Evolutionary conservation across 2,329 filamentous ascomycete species (phyloP).

Genomic region (Aspergillus fumigatus): DNA sequence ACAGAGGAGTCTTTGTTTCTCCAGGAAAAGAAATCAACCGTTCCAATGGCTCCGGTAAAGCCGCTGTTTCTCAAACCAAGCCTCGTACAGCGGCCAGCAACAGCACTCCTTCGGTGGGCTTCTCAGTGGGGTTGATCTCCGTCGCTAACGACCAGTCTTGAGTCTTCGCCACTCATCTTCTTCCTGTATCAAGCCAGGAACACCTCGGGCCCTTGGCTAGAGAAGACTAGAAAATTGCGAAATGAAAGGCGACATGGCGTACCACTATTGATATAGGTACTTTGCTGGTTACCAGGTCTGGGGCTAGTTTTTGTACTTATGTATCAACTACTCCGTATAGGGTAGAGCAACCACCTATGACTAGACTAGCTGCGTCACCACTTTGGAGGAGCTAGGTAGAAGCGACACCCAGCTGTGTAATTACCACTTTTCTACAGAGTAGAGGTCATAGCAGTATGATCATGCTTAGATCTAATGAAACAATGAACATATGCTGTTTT

Average conservation of each 20-base stretch:
- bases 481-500: background rate
- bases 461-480: background rate
- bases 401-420: background rate
- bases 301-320: no score
- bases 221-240: background rate
- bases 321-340: no score
- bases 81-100: constrained; percentile 14
- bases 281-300: no score
- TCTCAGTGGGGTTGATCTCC: constrained; percentile 22
- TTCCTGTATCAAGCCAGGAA: constrained; percentile 20
- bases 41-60: constrained; percentile 1
- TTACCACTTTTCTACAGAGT: background rate
- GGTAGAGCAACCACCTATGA: no score
- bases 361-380: background rate
- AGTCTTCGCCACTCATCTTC: constrained; percentile 19
- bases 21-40: background rate
- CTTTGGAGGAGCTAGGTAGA: background rate
- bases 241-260: background rate
- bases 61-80: constrained; percentile 3
- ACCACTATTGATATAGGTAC: background rate
- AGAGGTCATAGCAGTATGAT: background rate
- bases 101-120: constrained; percentile 17
- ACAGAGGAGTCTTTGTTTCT: constrained; percentile 1
- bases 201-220: constrained; percentile 20
- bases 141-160: constrained; percentile 17